These are phyloP conservation scores for Colletotrichum lini DNA, from an alignment of 2,329 filamentous ascomycete genomes.

Conservation along the genomic window DNA sequence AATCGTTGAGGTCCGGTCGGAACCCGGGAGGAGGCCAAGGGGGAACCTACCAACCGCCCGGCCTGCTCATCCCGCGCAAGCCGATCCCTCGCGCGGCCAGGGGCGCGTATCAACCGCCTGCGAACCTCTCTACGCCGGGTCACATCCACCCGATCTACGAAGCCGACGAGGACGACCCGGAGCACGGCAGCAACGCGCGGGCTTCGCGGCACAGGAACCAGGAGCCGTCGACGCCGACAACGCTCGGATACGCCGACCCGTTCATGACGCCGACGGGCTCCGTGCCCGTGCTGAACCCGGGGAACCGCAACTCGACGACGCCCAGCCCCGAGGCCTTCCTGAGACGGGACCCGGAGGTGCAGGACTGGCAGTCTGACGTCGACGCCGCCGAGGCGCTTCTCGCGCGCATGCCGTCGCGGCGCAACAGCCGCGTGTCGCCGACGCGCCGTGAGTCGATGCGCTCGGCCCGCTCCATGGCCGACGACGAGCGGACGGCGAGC, in stretches of 20 bases:
- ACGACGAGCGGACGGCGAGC: conserved; percentile 69
- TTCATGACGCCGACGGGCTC: conserved; percentile 61
- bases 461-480: conserved; percentile 51
- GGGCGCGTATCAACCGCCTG: conserved; percentile 43
- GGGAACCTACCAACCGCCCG: conserved; percentile 42
- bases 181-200: conserved; percentile 46
- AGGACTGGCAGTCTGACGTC: conserved; percentile 71
- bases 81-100: conserved; percentile 46
- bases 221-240: conserved; percentile 53
- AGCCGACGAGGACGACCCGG: conserved; percentile 67
- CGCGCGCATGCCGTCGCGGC: conserved; percentile 56
- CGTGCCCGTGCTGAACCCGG: conserved; percentile 47
- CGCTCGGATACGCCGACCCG: conserved; percentile 60
- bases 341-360: conserved; percentile 65
- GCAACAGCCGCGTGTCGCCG: conserved; percentile 55
- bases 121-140: conserved; percentile 47
- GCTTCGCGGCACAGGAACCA: conserved; percentile 34
- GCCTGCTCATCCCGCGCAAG: conserved; percentile 52
- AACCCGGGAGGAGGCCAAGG: conserved; percentile 47
- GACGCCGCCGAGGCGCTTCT: conserved; percentile 69
- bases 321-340: conserved; percentile 58
- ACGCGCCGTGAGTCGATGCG: conserved; percentile 55
- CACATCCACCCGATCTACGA: conserved; percentile 72
- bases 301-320: conserved; percentile 53
- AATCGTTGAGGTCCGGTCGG: conserved; percentile 59